A percentile compares a stretch with the other conserved stretches of the same genome.
Evolutionary conservation across 306 rosid genomes (phyloP).

Genomic region (Dryas octopetala): DNA sequence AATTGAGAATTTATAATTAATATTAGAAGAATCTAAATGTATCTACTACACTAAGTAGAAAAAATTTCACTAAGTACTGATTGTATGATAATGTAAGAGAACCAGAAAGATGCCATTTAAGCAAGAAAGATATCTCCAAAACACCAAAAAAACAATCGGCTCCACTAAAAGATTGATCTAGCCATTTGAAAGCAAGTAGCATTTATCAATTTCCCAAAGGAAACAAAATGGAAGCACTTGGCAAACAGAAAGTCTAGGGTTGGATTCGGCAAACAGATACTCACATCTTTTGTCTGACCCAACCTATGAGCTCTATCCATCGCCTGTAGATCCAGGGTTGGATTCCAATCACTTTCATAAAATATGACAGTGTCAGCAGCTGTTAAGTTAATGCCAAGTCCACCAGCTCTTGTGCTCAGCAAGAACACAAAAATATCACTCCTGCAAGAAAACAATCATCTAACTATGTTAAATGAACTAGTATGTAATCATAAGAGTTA

Average conservation of each 20-base stretch:
- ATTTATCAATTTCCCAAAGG: not conserved
- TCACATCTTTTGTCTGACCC: conserved; percentile 98
- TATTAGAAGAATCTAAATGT: not conserved
- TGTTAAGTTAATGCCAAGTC: conserved; percentile 97
- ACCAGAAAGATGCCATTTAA: not conserved
- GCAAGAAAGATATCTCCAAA: not conserved
- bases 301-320: conserved; percentile 99
- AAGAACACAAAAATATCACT: conserved; percentile 89
- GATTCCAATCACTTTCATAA: conserved; percentile 99
- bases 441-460: conserved; percentile 50
- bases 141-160: not conserved
- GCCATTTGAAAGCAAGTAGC: not conserved
- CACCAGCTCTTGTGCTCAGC: conserved; percentile 99
- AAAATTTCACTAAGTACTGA: not conserved
- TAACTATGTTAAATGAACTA: not conserved
- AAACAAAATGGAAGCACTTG: not conserved
- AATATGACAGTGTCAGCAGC: conserved; percentile 99
- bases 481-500: not conserved
- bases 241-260: not conserved
- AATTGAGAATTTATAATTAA: not conserved
- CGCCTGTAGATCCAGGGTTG: conserved; percentile 94
- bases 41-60: not conserved
- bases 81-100: not conserved
- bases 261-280: conserved; percentile 29
- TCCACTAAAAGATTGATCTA: not conserved